Conservation (phyloP, 2,329 filamentous ascomycete species). For the Curvularia verruculosa region DNA sequence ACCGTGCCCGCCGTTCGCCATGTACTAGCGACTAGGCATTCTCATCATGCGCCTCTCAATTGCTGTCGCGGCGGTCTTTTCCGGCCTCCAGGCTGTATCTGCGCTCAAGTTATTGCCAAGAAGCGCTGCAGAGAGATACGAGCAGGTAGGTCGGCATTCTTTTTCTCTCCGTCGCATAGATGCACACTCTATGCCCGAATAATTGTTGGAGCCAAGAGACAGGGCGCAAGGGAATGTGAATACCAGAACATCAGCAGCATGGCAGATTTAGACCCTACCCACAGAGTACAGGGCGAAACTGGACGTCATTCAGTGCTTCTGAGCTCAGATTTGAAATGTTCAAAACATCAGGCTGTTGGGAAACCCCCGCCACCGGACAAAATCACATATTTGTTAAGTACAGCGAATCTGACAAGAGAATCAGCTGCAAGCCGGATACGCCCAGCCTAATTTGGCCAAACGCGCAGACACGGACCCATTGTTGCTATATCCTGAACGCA, state of each 20-base stretch:
- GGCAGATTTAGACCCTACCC: too few species aligned
- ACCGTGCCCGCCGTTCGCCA: neutral
- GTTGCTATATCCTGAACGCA: conserved; percentile 56
- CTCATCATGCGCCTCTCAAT: conserved; percentile 35
- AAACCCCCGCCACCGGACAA: neutral
- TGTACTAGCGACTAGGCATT: conserved; percentile 7
- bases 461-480: conserved; percentile 43
- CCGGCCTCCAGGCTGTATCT: conserved; percentile 32
- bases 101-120: conserved; percentile 30
- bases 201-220: neutral
- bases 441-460: conserved; percentile 32
- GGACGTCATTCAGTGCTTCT: neutral
- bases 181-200: neutral
- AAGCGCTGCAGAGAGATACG: conserved; percentile 24
- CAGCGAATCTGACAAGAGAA: conserved; percentile 3
- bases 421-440: conserved; percentile 25
- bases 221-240: too few species aligned
- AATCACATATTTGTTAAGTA: neutral
- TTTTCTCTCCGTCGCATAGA: neutral
- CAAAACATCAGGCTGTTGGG: neutral
- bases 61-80: conserved; percentile 29
- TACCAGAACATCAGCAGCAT: too few species aligned
- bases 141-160: conserved; percentile 27
- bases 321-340: neutral
- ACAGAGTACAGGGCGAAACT: neutral